Percentiles rank a stretch among this genome's conserved stretches.
phyloP scores from a whole-genome alignment of 2,329 filamentous ascomycete species.

The Neurospora sp. region DNA sequence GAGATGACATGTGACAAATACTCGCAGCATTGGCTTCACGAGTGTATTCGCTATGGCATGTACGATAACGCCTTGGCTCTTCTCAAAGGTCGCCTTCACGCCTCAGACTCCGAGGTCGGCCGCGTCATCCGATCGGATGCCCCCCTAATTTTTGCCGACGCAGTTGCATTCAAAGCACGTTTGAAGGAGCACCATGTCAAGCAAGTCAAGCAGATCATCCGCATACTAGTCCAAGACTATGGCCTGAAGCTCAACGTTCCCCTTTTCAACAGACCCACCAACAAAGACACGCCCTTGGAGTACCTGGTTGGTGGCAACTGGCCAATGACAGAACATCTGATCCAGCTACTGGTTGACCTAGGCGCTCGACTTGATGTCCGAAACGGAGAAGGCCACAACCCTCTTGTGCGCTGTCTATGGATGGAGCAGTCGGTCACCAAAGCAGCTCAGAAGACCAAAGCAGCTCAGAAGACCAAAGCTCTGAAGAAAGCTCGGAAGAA shows the following conservation, averaged over 20 bases:
- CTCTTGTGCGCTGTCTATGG: neutral
- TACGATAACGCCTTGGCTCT: neutral
- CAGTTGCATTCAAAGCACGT: neutral
- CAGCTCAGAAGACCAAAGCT: neutral
- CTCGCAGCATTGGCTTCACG: neutral
- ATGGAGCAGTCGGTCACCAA: neutral
- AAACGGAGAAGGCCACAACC: neutral
- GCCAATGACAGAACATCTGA: neutral
- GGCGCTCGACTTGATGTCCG: neutral
- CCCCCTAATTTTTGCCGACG: neutral
- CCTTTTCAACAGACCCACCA: neutral
- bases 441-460: neutral
- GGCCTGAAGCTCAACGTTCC: neutral
- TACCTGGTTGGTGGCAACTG: neutral
- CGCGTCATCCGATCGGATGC: neutral
- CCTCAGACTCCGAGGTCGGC: neutral
- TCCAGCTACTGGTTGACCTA: neutral
- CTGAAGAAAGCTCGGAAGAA: neutral
- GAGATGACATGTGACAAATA: neutral
- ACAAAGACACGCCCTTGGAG: neutral
- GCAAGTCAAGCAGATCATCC: neutral
- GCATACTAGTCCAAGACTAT: neutral
- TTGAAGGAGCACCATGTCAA: neutral
- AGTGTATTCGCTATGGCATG: neutral
- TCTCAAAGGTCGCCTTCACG: neutral